Evolutionary conservation across 306 rosid genomes (phyloP).

Genomic region (Vigna angularis): DNA sequence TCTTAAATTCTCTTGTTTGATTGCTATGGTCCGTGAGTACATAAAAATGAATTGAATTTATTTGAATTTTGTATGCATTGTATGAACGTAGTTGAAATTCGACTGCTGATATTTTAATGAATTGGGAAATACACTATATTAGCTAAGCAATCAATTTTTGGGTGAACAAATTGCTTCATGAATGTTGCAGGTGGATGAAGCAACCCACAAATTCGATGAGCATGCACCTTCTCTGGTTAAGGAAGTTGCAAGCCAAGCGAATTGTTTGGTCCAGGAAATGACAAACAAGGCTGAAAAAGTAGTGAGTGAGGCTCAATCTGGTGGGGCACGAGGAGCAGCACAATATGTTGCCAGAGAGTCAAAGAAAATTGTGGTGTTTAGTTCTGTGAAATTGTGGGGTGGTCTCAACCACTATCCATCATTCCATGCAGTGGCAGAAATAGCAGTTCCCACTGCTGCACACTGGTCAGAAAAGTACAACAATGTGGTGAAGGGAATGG

Average conservation of each 20-base stretch:
- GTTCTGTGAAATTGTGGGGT: slow-evolving; percentile 57
- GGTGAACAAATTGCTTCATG: neutral
- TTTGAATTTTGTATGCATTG: too few species aligned
- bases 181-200: slow-evolving; percentile 68
- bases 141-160: neutral
- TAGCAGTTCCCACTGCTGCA: slow-evolving; percentile 58
- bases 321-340: slow-evolving; percentile 66
- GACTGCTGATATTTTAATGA: neutral
- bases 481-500: slow-evolving; percentile 50
- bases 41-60: too few species aligned
- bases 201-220: slow-evolving; percentile 58
- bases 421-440: slow-evolving; percentile 61
- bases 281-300: slow-evolving; percentile 52
- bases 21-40: neutral
- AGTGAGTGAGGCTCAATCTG: slow-evolving; percentile 59
- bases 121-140: neutral
- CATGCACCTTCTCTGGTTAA: slow-evolving; percentile 68
- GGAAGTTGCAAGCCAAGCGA: slow-evolving; percentile 51
- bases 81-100: too few species aligned
- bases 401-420: slow-evolving; percentile 51
- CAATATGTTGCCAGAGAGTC: slow-evolving; percentile 62
- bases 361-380: slow-evolving; percentile 54
- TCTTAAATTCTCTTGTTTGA: neutral
- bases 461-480: slow-evolving; percentile 69
- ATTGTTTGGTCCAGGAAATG: slow-evolving; percentile 47